Percentiles rank a stretch among this genome's conserved stretches.
Conservation (phyloP, 306 rosid genomes). For the Herpetospermum pedunculosum region DNA sequence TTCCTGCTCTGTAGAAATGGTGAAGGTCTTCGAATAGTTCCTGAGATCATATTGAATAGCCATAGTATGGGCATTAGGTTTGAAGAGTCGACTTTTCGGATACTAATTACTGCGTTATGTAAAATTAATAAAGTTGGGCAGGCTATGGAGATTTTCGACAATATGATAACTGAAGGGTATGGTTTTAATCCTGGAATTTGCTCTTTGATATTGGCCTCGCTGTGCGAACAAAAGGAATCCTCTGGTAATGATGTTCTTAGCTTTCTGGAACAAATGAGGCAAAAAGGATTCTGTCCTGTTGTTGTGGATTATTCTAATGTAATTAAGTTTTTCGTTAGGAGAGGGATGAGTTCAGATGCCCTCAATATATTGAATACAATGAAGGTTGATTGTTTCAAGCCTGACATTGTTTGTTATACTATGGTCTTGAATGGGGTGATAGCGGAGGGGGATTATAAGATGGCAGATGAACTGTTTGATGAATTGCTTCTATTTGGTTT, state of each 20-base stretch:
- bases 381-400: conserved; percentile 50
- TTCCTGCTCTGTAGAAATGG: conserved; percentile 42
- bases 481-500: conserved; percentile 68
- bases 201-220: conserved; percentile 46
- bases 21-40: conserved; percentile 43
- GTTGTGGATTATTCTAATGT: conserved; percentile 45
- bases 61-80: conserved; percentile 43
- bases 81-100: conserved; percentile 55
- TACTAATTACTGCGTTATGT: conserved; percentile 47
- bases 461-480: conserved; percentile 52
- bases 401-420: conserved; percentile 66
- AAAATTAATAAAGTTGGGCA: conserved; percentile 37
- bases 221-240: conserved; percentile 30
- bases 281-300: conserved; percentile 46
- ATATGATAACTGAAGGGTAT: conserved; percentile 53
- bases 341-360: conserved; percentile 42
- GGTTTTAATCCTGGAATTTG: conserved; percentile 35
- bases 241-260: conserved; percentile 30
- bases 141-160: conserved; percentile 47
- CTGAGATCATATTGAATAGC: conserved; percentile 47
- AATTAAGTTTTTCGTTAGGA: conserved; percentile 44
- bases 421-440: conserved; percentile 50
- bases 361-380: conserved; percentile 36
- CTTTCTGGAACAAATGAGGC: conserved; percentile 42
- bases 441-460: conserved; percentile 27